These are phyloP conservation scores for Earliella scabrosa DNA, from an alignment of 1,284 basidiomycete genomes.

Conservation along the genomic window DNA sequence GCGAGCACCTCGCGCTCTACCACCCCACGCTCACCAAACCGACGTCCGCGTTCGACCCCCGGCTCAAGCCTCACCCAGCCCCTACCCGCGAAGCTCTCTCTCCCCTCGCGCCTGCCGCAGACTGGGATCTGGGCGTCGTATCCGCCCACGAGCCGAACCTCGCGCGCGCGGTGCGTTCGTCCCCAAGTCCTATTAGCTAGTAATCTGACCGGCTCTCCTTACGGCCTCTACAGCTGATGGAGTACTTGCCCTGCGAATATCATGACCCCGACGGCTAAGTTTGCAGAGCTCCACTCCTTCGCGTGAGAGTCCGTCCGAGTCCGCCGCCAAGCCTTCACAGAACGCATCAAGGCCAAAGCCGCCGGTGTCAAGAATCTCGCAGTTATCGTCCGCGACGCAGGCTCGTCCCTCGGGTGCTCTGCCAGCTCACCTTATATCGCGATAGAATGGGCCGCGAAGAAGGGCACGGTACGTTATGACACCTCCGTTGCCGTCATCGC, in stretches of 20 bases:
- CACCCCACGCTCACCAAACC: slow-evolving; percentile 73
- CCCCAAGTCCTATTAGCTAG: not conserved
- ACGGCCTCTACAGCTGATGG: not conserved
- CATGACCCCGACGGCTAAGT: slow-evolving; percentile 73
- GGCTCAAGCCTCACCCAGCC: slow-evolving; percentile 49
- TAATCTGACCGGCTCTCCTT: not conserved
- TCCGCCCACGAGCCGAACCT: slow-evolving; percentile 86
- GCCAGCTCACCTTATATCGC: not conserved
- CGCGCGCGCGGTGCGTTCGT: slow-evolving; percentile 68
- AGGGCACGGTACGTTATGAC: slow-evolving; percentile 70
- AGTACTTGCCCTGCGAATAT: slow-evolving; percentile 40
- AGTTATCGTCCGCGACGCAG: slow-evolving; percentile 77
- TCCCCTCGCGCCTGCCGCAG: too few species aligned
- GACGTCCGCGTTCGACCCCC: slow-evolving; percentile 61
- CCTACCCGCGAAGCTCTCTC: slow-evolving; percentile 49
- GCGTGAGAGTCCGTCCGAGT: not conserved
- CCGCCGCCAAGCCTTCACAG: slow-evolving; percentile 61
- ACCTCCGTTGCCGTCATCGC: not conserved
- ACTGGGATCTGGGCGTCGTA: slow-evolving; percentile 74
- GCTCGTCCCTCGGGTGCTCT: slow-evolving; percentile 38
- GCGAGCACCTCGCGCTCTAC: slow-evolving; percentile 74
- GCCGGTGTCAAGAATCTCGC: slow-evolving; percentile 70
- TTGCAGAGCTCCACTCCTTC: not conserved
- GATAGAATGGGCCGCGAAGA: slow-evolving; percentile 80
- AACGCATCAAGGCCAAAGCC: slow-evolving; percentile 74